phyloP scores from a whole-genome alignment of 148 eudicot species.

The Chenopodium album region DNA sequence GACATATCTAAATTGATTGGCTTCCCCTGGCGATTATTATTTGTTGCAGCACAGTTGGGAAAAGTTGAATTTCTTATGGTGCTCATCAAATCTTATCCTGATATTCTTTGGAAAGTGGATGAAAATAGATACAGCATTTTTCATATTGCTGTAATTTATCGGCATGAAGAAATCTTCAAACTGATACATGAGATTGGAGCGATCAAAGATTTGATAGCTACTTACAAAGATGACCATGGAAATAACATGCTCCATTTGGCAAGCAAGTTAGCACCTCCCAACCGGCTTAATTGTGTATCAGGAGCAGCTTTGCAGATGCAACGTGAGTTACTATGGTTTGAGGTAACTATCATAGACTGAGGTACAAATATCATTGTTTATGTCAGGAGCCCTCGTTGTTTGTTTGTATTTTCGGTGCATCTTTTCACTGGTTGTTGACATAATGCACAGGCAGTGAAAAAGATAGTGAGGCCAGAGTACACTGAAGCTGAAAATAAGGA shows the following conservation, averaged over 20 bases:
- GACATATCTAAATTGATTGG: slow-evolving; percentile 23
- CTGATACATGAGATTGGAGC: slow-evolving; percentile 47
- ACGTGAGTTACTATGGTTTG: slow-evolving; percentile 40
- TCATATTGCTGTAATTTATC: slow-evolving; percentile 46
- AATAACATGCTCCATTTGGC: slow-evolving; percentile 49
- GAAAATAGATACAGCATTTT: slow-evolving; percentile 38
- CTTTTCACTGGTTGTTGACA: neutral
- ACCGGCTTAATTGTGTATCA: slow-evolving; percentile 34
- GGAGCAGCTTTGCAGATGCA: slow-evolving; percentile 53
- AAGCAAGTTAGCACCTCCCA: slow-evolving; percentile 31
- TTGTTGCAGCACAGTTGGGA: slow-evolving; percentile 35
- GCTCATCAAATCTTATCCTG: slow-evolving; percentile 42
- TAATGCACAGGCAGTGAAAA: slow-evolving; percentile 18
- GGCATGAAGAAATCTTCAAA: slow-evolving; percentile 45
- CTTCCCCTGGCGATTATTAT: slow-evolving; percentile 26
- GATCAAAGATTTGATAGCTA: slow-evolving; percentile 39
- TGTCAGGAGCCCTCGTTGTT: neutral
- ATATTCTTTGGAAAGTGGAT: slow-evolving; percentile 48
- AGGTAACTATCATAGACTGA: slow-evolving; percentile 26
- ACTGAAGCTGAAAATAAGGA: slow-evolving; percentile 17
- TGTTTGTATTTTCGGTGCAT: neutral
- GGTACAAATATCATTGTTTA: neutral
- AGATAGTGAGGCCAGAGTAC: slow-evolving; percentile 22
- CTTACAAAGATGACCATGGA: slow-evolving; percentile 30
- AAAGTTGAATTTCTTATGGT: slow-evolving; percentile 37